These are phyloP conservation scores for Candida ascalaphidarum DNA, from an alignment of 805 yeast species.

Conservation along the genomic window DNA sequence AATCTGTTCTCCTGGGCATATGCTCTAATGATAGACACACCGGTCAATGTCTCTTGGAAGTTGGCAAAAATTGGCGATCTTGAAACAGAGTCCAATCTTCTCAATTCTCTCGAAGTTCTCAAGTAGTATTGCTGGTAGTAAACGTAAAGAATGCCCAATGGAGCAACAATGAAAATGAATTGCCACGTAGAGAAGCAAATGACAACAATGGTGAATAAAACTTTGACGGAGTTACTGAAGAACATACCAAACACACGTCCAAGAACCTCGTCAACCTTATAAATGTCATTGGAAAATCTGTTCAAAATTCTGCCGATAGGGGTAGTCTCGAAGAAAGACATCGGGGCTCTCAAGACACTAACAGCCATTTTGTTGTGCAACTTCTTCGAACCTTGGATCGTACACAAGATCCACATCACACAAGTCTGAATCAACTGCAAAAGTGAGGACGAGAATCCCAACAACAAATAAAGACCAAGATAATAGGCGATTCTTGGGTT, in stretches of 20 bases:
- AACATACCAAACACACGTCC: conserved; percentile 68
- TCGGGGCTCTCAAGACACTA: conserved; percentile 76
- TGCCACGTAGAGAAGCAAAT: conserved; percentile 86
- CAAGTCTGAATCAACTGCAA: conserved; percentile 58
- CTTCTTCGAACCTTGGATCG: conserved; percentile 71
- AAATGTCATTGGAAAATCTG: conserved; percentile 85
- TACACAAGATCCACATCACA: conserved; percentile 70
- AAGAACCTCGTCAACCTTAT: conserved; percentile 74
- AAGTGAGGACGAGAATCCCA: conserved; percentile 64
- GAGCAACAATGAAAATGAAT: conserved; percentile 62
- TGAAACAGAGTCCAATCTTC: conserved; percentile 74
- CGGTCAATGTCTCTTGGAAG: conserved; percentile 74
- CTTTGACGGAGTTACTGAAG: conserved; percentile 51
- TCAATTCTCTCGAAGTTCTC: conserved; percentile 71
- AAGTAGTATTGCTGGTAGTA: conserved; percentile 72
- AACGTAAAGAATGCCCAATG: conserved; percentile 56
- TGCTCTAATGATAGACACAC: conserved; percentile 70
- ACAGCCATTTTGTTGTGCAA: conserved; percentile 71
- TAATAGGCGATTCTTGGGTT: conserved; percentile 72
- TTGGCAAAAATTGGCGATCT: conserved; percentile 78
- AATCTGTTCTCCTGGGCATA: conserved; percentile 61
- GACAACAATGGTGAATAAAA: conserved; percentile 68
- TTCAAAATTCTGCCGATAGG: conserved; percentile 90
- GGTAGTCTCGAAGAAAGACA: conserved; percentile 93
- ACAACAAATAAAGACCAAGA: conserved; percentile 61